These are phyloP conservation scores for Apophysomyces sp. DNA, from an alignment of 371 early-diverging fungal genomes.

Conservation along the genomic window DNA sequence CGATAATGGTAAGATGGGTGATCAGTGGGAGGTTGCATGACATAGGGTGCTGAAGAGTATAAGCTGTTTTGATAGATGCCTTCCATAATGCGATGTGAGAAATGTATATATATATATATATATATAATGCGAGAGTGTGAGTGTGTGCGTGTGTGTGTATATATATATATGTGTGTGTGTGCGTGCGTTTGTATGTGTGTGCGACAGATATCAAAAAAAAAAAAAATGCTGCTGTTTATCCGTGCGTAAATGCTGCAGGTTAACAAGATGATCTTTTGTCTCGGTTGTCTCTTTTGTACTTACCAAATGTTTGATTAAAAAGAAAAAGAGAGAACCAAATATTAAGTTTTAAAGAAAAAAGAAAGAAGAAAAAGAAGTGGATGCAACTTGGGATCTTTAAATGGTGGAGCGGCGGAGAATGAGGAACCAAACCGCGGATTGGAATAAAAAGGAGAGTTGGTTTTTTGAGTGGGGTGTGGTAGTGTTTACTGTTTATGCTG, in stretches of 20 bases:
- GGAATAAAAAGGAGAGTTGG: slow-evolving; percentile 1
- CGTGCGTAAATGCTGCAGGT: slow-evolving; percentile 1
- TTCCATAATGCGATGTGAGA: slow-evolving; percentile 25
- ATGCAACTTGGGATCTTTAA: neutral
- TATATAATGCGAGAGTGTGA: too few species aligned
- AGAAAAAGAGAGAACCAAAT: slow-evolving; percentile 1
- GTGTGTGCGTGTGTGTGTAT: neutral
- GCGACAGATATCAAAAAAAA: neutral
- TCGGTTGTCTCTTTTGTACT: neutral
- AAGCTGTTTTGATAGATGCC: slow-evolving; percentile 36
- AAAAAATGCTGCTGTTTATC: neutral
- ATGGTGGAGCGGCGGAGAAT: neutral
- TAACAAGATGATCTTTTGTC: neutral
- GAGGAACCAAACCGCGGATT: neutral
- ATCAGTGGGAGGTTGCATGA: slow-evolving; percentile 22
- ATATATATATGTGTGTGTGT: neutral
- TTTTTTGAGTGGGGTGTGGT: slow-evolving; percentile 12
- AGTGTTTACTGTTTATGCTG: slow-evolving; percentile 34
- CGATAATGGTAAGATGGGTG: slow-evolving; percentile 25
- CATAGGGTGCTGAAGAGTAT: slow-evolving; percentile 32
- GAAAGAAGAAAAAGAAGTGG: neutral
- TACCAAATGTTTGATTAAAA: neutral
- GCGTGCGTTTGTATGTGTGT: neutral
- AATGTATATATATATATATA: neutral
- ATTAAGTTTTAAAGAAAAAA: neutral